Evolutionary conservation across 2,329 filamentous ascomycete species (phyloP), one percentile per base, ranked within the genome.

Genomic region (Teratosphaeria epicoccoides): DNA sequence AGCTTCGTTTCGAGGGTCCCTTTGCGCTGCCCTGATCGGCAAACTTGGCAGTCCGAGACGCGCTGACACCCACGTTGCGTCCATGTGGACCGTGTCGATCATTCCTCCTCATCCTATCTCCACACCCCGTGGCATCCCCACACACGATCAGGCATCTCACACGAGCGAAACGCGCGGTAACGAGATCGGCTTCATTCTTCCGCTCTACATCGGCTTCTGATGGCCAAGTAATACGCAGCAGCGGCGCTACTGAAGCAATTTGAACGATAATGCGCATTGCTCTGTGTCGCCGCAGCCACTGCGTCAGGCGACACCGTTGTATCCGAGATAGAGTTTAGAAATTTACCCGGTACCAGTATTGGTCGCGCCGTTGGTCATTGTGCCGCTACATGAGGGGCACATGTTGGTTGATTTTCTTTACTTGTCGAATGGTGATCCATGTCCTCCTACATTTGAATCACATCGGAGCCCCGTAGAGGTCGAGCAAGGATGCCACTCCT

Each of bases 401-500:
- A n/a, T n/a, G n/a, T n/a, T n/a, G n/a, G n/a, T n/a, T n/a, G n/a
- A n/a, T n/a, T n/a, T n/a, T n/a, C n/a, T n/a, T n/a, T n/a, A n/a
- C n/a, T n/a, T n/a, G n/a, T n/a, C n/a, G n/a, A n/a, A n/a, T n/a
- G n/a, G n/a, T n/a, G n/a, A n/a, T n/a, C n/a, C n/a, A n/a, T n/a
- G n/a, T n/a, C n/a, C n/a, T n/a, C n/a, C n/a, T n/a, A n/a, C n/a
- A n/a, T n/a, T n/a, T n/a, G 14, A n/a, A 7, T 20, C 33, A 28
- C 26, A 28, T 28, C 6, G 9, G 12, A 10, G 26, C 9, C 12
- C 9, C 26, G 26, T 12, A 28, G 6, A 28, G 26, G 26, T 10
- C 26, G 26, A n/a, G 10, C 22, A n/a, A 49, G 12, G 2, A 52
- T 52, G 48, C 53, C 50, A 4, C 52, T 56, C 55, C 45, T 51